Conservation (phyloP, 768 basidiomycete genomes). For the Amylocystis lapponica region DNA sequence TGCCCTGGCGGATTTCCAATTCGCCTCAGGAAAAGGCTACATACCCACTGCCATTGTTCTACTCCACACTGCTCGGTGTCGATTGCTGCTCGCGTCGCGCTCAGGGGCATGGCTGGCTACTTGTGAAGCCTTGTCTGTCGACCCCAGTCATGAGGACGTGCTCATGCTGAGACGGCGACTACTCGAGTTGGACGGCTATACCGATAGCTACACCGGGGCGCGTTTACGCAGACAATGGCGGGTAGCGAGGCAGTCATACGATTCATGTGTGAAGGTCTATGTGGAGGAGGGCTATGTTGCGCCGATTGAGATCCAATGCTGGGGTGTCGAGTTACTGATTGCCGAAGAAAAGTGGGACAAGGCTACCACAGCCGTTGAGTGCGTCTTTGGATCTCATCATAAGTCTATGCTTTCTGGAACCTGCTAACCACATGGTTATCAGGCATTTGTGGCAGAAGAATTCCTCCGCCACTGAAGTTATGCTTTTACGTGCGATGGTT, state of each 20-base stretch:
- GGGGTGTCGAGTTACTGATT: conserved; percentile 4
- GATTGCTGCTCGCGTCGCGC: conserved; percentile 1
- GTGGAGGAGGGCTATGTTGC: conserved; percentile 1
- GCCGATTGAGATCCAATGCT: conserved; percentile 5
- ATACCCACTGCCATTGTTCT: background rate
- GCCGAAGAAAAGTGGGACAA: conserved; percentile 4
- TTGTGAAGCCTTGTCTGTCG: conserved; percentile 1
- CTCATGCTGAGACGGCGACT: conserved; percentile 2
- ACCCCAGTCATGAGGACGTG: conserved; percentile 1
- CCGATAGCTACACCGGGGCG: background rate
- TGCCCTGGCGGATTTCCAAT: conserved; percentile 3
- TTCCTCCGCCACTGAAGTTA: conserved; percentile 65
- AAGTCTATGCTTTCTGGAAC: background rate
- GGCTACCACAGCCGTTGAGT: conserved; percentile 2
- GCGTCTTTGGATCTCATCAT: conserved; percentile 1
- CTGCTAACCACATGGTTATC: background rate
- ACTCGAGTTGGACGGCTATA: background rate
- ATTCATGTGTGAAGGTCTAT: background rate
- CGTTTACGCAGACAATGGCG: conserved; percentile 1
- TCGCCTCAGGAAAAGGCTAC: background rate
- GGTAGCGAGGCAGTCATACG: conserved; percentile 3
- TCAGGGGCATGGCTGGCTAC: conserved; percentile 1
- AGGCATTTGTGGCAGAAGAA: conserved; percentile 68
- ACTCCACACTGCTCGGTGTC: conserved; percentile 1
- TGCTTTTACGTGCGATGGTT: conserved; percentile 66